These are phyloP conservation scores for Fistulifera solaris DNA, from an alignment of 108 stramenopile species.

Conservation along the genomic window DNA sequence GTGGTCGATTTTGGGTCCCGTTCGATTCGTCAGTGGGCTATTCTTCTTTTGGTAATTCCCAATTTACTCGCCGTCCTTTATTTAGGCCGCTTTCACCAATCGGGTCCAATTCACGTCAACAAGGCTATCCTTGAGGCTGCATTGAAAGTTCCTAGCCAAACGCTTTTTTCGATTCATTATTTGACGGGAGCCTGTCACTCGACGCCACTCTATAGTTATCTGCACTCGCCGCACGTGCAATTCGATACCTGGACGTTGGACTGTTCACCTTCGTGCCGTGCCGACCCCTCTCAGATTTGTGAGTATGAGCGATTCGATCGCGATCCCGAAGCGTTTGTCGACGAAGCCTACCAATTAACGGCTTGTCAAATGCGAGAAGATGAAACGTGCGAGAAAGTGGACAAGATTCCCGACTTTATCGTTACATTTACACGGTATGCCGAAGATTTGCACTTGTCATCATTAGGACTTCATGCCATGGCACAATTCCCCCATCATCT, in stretches of 20 bases:
- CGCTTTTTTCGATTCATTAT: constrained; percentile 43
- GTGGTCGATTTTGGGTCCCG: neutral
- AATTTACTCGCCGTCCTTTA: constrained; percentile 43
- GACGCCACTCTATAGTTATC: constrained; percentile 67
- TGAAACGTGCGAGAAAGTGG: too few relatives aligned
- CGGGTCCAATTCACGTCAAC: constrained; percentile 60
- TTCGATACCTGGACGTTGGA: constrained; percentile 59
- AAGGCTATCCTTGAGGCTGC: constrained; percentile 30
- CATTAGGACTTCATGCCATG: neutral
- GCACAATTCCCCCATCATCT: constrained; percentile 8
- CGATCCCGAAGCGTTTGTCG: constrained; percentile 52
- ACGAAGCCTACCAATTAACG: constrained; percentile 9
- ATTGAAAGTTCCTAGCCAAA: constrained; percentile 6
- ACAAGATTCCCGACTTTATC: constrained; percentile 10
- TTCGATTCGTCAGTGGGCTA: neutral
- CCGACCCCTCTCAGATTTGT: constrained; percentile 33
- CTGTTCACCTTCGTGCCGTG: constrained; percentile 69
- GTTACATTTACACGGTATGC: constrained; percentile 3
- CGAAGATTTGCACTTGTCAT: neutral
- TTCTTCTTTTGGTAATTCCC: constrained; percentile 16
- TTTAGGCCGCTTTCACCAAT: constrained; percentile 61
- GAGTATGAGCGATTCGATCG: constrained; percentile 62
- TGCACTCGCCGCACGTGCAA: constrained; percentile 36
- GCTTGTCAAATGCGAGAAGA: too few relatives aligned
- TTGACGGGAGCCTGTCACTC: constrained; percentile 76